These are phyloP conservation scores for Trichoderma reesei DNA, from an alignment of 495 filamentous ascomycete species.

Conservation along the genomic window DNA sequence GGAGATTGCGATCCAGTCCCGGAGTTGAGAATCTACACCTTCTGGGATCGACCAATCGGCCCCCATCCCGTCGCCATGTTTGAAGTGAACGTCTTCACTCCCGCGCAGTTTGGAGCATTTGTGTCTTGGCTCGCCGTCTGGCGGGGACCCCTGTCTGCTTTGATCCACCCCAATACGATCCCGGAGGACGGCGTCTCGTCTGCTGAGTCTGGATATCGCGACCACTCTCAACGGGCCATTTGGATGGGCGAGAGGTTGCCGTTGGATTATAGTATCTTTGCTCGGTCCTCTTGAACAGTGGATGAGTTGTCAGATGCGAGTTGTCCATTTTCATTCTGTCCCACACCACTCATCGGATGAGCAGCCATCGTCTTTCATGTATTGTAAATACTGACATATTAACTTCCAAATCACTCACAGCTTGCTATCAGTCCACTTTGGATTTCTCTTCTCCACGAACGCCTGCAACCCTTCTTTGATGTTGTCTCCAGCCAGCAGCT, in stretches of 20 bases:
- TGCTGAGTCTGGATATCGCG: constrained; percentile 40
- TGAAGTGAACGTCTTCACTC: constrained; percentile 81
- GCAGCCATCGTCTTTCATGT: too few relatives aligned
- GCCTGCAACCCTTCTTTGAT: constrained; percentile 28
- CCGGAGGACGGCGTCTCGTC: constrained; percentile 21
- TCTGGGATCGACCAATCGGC: constrained; percentile 70
- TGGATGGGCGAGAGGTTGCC: constrained; percentile 74
- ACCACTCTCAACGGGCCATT: constrained; percentile 69
- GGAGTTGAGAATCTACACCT: constrained; percentile 69
- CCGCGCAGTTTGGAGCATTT: constrained; percentile 81
- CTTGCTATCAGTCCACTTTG: constrained; percentile 27
- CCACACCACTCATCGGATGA: too few relatives aligned
- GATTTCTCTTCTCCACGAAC: constrained; percentile 30
- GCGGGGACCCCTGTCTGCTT: constrained; percentile 66
- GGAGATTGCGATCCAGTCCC: constrained; percentile 45
- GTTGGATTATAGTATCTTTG: constrained; percentile 55
- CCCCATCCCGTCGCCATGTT: constrained; percentile 85
- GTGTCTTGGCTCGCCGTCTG: constrained; percentile 76
- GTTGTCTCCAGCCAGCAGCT: constrained; percentile 24
- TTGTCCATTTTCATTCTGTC: too few relatives aligned
- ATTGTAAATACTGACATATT: too few relatives aligned
- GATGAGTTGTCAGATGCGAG: too few relatives aligned
- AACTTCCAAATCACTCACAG: constrained; percentile 15
- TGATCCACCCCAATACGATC: constrained; percentile 74
- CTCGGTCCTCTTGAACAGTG: background rate